Base-by-base conservation (phyloP, 1,284 basidiomycete genomes). In the Peniophora sp. region DNA sequence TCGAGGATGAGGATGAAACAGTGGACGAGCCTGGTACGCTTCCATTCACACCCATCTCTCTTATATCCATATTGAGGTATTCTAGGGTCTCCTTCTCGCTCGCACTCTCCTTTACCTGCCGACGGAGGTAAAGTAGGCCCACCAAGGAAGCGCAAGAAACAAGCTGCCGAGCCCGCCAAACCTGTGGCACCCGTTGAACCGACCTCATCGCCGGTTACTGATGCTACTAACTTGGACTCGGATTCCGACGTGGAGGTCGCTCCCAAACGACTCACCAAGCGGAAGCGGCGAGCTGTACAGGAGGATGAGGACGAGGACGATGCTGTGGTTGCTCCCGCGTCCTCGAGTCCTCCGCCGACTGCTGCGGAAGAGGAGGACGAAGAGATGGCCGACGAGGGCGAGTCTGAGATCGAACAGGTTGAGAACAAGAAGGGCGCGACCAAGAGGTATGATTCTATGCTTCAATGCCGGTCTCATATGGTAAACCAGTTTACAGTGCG, bases 381-480 rank as follows among this genome's bases (percentile, higher is more conserved):
- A 2, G 49, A 55, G 45, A 24, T 35, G 16, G 48, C 50, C 34
- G 38, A 34, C 14, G 81, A 85, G 55, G 76, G 74, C 44, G 82
- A 83, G 59, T 79, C 75, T 19, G 77, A 81, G 63, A 64, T 65
- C 3, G 75, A 75, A 3, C 72, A 69, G 0, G 27, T 32, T 6
- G 75, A 76, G 19, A 75, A 74, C 17, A 74, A 72, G 20, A 77
- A 73, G 32, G 73, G 59, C 14, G 77, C 78, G 2, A 78, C 81
- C 0, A 87, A 88, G 62, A 82, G 74, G 89, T 89, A 57, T 53
- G 77, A 53, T 35, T 27, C 38, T 17, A 20, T n/a, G 47, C 38
- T 35, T 36, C 34, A 35, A 9, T 19, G 16, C 12, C 39, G 11
- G 10, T 12, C 2, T n/a, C 11, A n/a, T 50, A 36, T 36, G 45